Conservation (phyloP, 2,329 filamentous ascomycete species). For the Epichloe brachyelytri region DNA sequence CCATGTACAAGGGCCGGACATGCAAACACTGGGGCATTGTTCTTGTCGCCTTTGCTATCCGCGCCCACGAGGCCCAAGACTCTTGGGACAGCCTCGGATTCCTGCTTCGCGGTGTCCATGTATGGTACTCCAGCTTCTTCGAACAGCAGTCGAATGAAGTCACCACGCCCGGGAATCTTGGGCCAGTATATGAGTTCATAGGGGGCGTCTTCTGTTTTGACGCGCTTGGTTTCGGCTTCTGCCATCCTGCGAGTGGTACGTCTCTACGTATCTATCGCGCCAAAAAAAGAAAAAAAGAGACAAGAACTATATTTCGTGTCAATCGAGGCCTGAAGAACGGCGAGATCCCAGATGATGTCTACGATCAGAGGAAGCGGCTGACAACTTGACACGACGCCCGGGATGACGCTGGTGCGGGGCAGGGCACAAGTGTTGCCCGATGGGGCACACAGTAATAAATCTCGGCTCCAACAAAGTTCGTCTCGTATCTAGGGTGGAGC, state of each 20-base stretch:
- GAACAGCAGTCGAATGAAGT: slow-evolving; percentile 59
- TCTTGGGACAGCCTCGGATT: slow-evolving; percentile 33
- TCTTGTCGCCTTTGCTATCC: slow-evolving; percentile 32
- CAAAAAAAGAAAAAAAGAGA: too few relatives aligned
- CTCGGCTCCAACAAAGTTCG: too few relatives aligned
- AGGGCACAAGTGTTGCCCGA: too few relatives aligned
- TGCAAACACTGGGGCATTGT: slow-evolving; percentile 53
- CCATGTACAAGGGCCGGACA: slow-evolving; percentile 55
- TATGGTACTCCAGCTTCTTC: slow-evolving; percentile 56
- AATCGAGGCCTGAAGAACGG: too few relatives aligned
- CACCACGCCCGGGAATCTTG: slow-evolving; percentile 57
- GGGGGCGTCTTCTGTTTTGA: slow-evolving; percentile 28
- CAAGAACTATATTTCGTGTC: too few relatives aligned
- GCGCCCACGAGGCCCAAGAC: slow-evolving; percentile 36
- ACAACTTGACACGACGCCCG: too few relatives aligned
- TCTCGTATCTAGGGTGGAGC: too few relatives aligned
- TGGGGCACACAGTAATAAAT: too few relatives aligned
- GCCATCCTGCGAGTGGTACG: slow-evolving; percentile 8
- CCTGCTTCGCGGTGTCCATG: slow-evolving; percentile 35
- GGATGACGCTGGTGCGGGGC: neutral
- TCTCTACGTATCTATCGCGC: neutral
- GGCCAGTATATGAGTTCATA: slow-evolving; percentile 65
- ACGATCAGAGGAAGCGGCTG: too few relatives aligned
- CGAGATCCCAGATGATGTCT: too few relatives aligned
- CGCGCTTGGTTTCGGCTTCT: slow-evolving; percentile 14